phyloP scores from a whole-genome alignment of 441 rosid species.

The Croton laevigatus region DNA sequence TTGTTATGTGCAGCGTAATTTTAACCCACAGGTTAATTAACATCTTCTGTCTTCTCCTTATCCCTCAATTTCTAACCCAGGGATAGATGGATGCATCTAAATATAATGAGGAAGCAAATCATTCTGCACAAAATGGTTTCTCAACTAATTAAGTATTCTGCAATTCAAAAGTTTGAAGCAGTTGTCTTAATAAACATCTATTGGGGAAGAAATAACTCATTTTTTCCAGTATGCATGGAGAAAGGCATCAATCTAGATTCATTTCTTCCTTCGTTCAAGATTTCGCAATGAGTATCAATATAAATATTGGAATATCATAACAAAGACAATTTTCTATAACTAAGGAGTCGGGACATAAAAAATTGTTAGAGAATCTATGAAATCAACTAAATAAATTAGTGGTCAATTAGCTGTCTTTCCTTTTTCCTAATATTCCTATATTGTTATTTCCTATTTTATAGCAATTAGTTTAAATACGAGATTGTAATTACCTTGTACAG shows the following conservation, averaged over 20 bases:
- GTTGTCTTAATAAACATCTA: background rate
- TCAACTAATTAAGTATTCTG: background rate
- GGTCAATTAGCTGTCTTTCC: too few species aligned
- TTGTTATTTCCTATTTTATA: too few species aligned
- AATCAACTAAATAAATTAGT: too few species aligned
- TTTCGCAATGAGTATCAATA: background rate
- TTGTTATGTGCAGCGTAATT: background rate
- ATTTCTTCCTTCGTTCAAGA: background rate
- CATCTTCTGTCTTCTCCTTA: background rate
- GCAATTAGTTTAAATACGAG: too few species aligned
- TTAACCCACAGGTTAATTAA: background rate
- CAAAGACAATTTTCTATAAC: background rate
- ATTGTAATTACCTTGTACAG: too few species aligned
- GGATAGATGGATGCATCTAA: background rate
- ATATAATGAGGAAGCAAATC: background rate
- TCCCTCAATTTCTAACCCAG: background rate
- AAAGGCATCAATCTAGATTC: background rate
- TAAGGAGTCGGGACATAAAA: background rate
- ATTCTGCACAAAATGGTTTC: background rate
- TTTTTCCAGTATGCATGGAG: background rate
- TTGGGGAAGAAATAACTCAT: background rate
- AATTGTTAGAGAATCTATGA: too few species aligned
- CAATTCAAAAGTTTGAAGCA: background rate
- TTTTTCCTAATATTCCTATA: too few species aligned
- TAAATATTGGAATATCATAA: background rate